Percentiles rank a stretch among this genome's conserved stretches.
Evolutionary conservation across 75 land plant genomes (phyloP).

Genomic region (Pinus taeda): DNA sequence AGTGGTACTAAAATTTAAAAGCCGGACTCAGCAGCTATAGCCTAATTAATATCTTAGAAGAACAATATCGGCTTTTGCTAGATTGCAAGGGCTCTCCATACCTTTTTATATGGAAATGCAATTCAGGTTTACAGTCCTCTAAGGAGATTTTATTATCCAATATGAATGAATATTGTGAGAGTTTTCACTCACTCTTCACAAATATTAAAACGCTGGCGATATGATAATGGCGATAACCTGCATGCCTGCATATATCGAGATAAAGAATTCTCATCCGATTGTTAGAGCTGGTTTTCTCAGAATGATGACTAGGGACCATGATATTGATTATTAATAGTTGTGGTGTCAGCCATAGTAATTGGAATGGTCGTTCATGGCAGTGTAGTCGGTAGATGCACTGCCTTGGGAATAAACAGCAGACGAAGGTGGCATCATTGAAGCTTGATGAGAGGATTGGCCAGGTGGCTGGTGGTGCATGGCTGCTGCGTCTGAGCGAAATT

Average conservation of each 20-base stretch:
- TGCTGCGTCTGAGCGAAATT: slow-evolving; percentile 10
- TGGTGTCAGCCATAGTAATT: slow-evolving; percentile 6
- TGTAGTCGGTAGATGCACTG: slow-evolving; percentile 7
- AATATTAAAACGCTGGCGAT: slow-evolving; percentile 2
- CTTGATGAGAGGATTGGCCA: not conserved
- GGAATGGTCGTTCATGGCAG: slow-evolving; percentile 5
- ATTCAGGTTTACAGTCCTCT: not conserved
- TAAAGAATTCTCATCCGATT: slow-evolving; percentile 4
- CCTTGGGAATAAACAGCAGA: slow-evolving; percentile 7
- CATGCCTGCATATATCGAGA: not conserved
- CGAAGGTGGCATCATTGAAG: slow-evolving; percentile 6
- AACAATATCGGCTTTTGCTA: too few species aligned
- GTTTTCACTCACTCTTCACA: not conserved
- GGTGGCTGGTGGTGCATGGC: slow-evolving; percentile 8
- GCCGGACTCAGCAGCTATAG: too few species aligned
- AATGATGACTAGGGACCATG: too few species aligned
- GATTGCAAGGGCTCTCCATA: too few species aligned
- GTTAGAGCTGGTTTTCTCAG: not conserved
- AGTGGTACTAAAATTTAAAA: too few species aligned
- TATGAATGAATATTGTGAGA: slow-evolving; percentile 7
- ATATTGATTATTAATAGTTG: not conserved
- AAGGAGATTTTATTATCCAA: not conserved
- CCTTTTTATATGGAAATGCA: too few species aligned
- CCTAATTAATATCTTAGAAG: too few species aligned
- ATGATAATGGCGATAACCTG: not conserved